phyloP scores from a whole-genome alignment of 768 basidiomycete genomes.

The Panaeolus papilionaceus region DNA sequence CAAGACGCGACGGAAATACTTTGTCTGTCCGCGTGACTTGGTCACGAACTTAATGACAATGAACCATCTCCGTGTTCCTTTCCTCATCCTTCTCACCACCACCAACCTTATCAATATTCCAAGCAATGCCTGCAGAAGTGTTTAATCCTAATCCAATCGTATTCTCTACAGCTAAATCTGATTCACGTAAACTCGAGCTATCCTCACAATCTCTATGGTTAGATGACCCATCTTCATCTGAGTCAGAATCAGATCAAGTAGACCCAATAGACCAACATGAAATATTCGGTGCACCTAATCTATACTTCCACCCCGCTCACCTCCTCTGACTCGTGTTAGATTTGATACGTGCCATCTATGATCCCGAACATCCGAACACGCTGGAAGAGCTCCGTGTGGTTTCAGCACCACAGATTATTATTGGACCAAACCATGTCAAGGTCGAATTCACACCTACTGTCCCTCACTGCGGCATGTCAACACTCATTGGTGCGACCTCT shows the following conservation, averaged over 20 bases:
- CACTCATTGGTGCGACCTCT: constrained; percentile 77
- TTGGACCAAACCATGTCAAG: constrained; percentile 65
- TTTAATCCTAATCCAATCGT: constrained; percentile 94
- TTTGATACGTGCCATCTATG: constrained; percentile 89
- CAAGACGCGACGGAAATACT: constrained; percentile 28
- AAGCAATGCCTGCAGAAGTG: constrained; percentile 57
- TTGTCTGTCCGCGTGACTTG: constrained; percentile 34
- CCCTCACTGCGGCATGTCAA: constrained; percentile 97
- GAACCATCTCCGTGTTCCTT: constrained; percentile 8
- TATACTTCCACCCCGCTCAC: constrained; percentile 9
- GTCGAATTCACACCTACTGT: constrained; percentile 98
- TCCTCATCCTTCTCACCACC: background rate
- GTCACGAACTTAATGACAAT: constrained; percentile 17
- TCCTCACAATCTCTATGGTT: constrained; percentile 68
- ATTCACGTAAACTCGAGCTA: constrained; percentile 47
- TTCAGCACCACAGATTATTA: constrained; percentile 81
- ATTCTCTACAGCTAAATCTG: constrained; percentile 60
- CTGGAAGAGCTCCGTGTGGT: constrained; percentile 97
- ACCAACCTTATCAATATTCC: background rate
- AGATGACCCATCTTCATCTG: constrained; percentile 47
- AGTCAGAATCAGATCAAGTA: constrained; percentile 56
- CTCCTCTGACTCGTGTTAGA: constrained; percentile 51
- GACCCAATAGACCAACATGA: constrained; percentile 91
- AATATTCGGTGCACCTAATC: constrained; percentile 74
- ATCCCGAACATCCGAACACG: constrained; percentile 94